These are phyloP conservation scores for Nakataea oryzae DNA, from an alignment of 2,329 filamentous ascomycete species.

Conservation along the genomic window DNA sequence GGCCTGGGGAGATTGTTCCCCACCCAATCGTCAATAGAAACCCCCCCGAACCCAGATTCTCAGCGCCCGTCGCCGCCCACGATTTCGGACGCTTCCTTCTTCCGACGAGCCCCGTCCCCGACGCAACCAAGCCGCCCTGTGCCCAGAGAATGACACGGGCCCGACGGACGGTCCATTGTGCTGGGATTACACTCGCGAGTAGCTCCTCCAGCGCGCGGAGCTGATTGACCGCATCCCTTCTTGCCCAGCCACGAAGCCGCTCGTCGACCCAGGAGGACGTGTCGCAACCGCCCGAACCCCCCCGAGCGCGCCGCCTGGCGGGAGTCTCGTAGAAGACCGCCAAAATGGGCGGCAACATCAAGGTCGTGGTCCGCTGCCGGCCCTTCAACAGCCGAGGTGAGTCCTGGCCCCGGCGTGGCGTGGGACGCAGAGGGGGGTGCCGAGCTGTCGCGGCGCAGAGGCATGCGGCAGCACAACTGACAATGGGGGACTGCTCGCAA, in stretches of 20 bases:
- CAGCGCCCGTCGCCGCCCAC: neutral
- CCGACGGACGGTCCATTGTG: neutral
- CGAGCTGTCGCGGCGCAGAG: neutral
- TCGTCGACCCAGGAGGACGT: neutral
- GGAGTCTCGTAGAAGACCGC: constrained; percentile 5
- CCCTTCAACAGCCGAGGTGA: constrained; percentile 93
- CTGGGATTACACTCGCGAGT: neutral
- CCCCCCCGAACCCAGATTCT: neutral
- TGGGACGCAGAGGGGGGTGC: neutral
- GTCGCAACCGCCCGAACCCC: neutral
- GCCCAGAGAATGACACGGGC: neutral
- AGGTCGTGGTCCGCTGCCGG: constrained; percentile 94
- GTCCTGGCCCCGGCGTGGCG: constrained; percentile 3
- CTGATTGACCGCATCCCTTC: neutral
- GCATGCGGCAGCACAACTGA: neutral
- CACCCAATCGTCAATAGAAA: neutral
- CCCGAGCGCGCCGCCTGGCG: constrained; percentile 2
- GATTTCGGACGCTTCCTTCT: neutral
- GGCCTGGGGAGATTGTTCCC: neutral
- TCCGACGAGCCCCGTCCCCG: neutral
- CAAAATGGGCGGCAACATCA: constrained; percentile 84
- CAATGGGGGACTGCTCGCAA: neutral
- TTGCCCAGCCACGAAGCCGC: neutral
- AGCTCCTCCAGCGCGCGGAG: neutral
- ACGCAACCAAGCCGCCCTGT: neutral